Evolutionary conservation across 495 filamentous ascomycete genomes (phyloP).

Genomic region (Usnea hakonensis): DNA sequence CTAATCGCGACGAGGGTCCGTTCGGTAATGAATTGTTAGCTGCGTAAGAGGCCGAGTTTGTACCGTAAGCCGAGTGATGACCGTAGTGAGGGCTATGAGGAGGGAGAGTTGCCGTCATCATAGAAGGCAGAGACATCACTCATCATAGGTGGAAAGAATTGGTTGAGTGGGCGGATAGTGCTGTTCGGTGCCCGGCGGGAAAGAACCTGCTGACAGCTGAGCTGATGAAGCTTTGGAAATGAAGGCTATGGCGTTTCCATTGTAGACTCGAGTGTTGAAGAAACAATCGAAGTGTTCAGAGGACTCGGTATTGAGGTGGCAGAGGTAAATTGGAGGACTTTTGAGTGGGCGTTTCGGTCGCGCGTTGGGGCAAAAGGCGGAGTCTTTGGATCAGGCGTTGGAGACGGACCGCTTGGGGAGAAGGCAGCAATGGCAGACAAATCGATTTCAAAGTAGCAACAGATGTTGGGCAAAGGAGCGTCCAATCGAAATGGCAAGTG

Average conservation of each 20-base stretch:
- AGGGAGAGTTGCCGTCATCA: conserved; percentile 66
- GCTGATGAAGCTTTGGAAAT: conserved; percentile 4
- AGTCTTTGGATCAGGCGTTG: conserved; percentile 9
- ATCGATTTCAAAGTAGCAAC: neutral
- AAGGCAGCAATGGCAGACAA: conserved; percentile 12
- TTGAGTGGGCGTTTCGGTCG: conserved; percentile 20
- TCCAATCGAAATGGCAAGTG: neutral
- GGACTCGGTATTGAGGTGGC: neutral
- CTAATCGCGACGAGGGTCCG: conserved; percentile 41
- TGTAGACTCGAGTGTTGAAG: neutral
- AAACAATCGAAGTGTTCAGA: neutral
- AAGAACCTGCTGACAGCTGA: conserved; percentile 4
- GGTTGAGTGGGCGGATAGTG: neutral
- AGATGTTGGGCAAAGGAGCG: neutral
- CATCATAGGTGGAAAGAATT: neutral
- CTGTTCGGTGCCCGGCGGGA: conserved; percentile 8
- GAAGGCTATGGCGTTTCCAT: conserved; percentile 9
- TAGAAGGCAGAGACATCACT: conserved; percentile 79
- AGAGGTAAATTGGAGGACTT: conserved; percentile 1
- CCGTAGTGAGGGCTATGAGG: conserved; percentile 63
- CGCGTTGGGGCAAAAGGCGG: conserved; percentile 21
- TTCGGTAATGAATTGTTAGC: conserved; percentile 41
- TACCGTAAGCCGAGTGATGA: conserved; percentile 56
- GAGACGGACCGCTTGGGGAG: neutral
- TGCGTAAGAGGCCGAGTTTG: conserved; percentile 46